These are phyloP conservation scores for Aspergillus hiratsukae DNA, from an alignment of 2,329 filamentous ascomycete species.

Conservation along the genomic window DNA sequence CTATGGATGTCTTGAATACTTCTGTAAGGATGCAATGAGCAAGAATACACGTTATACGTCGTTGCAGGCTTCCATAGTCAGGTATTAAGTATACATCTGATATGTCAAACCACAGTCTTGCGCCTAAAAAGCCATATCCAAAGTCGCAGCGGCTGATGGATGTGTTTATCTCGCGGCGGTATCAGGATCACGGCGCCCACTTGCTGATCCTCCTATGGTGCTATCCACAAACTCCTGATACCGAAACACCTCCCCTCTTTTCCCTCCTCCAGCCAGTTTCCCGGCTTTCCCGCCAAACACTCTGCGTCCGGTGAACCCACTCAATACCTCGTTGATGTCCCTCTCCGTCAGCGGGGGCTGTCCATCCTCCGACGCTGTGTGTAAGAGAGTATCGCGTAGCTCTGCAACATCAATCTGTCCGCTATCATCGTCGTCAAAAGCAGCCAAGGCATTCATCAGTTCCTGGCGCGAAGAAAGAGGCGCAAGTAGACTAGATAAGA, in stretches of 20 bases:
- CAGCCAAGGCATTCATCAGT: constrained; percentile 82
- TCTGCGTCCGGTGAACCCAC: constrained; percentile 76
- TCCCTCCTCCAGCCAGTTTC: constrained; percentile 48
- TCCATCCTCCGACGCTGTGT: constrained; percentile 74
- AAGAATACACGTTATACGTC: constrained; percentile 1
- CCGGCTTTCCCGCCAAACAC: constrained; percentile 63
- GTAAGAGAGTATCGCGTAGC: constrained; percentile 74
- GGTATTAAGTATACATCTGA: background rate
- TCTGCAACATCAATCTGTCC: constrained; percentile 84
- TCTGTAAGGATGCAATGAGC: background rate
- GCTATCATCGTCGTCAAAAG: constrained; percentile 93
- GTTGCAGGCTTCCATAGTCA: constrained; percentile 9
- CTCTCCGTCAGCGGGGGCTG: constrained; percentile 58
- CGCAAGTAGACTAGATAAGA: constrained; percentile 68
- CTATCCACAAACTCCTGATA: constrained; percentile 88
- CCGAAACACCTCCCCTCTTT: constrained; percentile 81
- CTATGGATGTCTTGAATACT: background rate
- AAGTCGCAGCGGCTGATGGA: background rate
- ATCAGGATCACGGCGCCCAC: constrained; percentile 16
- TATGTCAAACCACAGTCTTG: background rate
- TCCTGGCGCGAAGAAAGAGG: constrained; percentile 74
- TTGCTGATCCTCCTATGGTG: constrained; percentile 51
- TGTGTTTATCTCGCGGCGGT: constrained; percentile 1
- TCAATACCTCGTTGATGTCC: constrained; percentile 83
- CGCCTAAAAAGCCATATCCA: constrained; percentile 8